Evolutionary conservation across 2,329 filamentous ascomycete species (phyloP).

Genomic region (Myriangium duriaei): DNA sequence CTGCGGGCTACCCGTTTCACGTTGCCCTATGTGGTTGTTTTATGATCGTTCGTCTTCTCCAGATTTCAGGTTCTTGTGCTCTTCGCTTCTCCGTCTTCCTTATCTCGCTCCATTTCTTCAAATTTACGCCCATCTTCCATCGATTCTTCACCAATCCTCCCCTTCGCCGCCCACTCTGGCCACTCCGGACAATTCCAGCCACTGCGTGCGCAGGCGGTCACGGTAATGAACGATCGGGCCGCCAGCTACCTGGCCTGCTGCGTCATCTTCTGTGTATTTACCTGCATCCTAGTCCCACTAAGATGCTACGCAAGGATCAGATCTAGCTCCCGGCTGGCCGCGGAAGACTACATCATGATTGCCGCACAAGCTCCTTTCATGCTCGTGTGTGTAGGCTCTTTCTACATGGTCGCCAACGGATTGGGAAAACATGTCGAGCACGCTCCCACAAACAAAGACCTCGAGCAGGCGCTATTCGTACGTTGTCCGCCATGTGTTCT

Average conservation of each 20-base stretch:
- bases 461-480: slow-evolving; percentile 7
- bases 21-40: no score
- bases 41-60: no score
- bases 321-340: slow-evolving; percentile 6
- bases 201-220: no score
- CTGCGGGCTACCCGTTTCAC: no score
- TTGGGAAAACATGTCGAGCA: slow-evolving; percentile 2
- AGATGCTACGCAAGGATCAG: slow-evolving; percentile 7
- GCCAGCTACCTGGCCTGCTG: slow-evolving; percentile 4
- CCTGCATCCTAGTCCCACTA: slow-evolving; percentile 5
- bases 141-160: no score
- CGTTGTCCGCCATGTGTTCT: background rate
- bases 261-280: slow-evolving; percentile 5
- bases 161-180: no score
- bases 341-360: slow-evolving; percentile 8
- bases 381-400: slow-evolving; percentile 3
- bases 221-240: slow-evolving; percentile 2
- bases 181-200: no score
- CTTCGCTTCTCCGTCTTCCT: no score
- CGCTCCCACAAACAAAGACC: background rate
- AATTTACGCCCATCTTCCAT: no score
- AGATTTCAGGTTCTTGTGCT: no score
- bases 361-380: slow-evolving; percentile 3
- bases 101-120: no score
- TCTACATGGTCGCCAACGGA: slow-evolving; percentile 4